Base-by-base conservation (phyloP, 768 basidiomycete species). In the Mrakia blollopis region DNA sequence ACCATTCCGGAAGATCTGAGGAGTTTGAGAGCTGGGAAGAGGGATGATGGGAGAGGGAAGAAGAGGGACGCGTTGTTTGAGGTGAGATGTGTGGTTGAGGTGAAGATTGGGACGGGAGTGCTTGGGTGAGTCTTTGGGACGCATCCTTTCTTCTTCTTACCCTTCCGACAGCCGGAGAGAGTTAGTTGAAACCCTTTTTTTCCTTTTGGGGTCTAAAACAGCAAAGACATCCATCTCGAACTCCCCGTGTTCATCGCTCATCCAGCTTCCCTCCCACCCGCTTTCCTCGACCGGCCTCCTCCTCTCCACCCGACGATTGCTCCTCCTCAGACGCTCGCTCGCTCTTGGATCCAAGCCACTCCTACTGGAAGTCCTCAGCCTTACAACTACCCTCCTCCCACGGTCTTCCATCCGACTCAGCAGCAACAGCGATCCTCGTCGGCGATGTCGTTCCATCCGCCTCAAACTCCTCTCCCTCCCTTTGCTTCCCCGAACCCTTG, bases 11-110 rank as follows among this genome's bases (percentile, higher is more conserved):
- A 47, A 16, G 50, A 30, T 21, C 18, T 52, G 28, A n/a, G 70
- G 28, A 32, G 47, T 30, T 4, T 44, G 11, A 21, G 70, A 54
- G 44, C 39, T 5, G 70, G 70, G 28, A 44, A 32, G 44, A 50
- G 70, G n/a, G 47, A 50, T 44, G 70, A 71, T 35, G 70, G 70
- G 25, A 50, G 32, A 35, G 70, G 70, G 3, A 21, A 28, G 11
- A 71, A 54, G 50, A 71, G 70, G 44, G 70, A 71, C 16, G 44
- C 39, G 14, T 30, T 71, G 44, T 71, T 71, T 25, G 70, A 71
- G 30, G 44, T 71, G 39, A 50, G 44, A 21, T 71, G 39, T 35
- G 70, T 44, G 2, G 39, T 71, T 18, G 70, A 32, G 25, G 47
- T 71, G n/a, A 71, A 71, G 50, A 30, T 71, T 44, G 21, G 23